Percentiles rank a stretch among this genome's conserved stretches.
These are phyloP conservation scores for Cercophora scortea DNA, from an alignment of 495 filamentous ascomycete species.

Conservation along the genomic window DNA sequence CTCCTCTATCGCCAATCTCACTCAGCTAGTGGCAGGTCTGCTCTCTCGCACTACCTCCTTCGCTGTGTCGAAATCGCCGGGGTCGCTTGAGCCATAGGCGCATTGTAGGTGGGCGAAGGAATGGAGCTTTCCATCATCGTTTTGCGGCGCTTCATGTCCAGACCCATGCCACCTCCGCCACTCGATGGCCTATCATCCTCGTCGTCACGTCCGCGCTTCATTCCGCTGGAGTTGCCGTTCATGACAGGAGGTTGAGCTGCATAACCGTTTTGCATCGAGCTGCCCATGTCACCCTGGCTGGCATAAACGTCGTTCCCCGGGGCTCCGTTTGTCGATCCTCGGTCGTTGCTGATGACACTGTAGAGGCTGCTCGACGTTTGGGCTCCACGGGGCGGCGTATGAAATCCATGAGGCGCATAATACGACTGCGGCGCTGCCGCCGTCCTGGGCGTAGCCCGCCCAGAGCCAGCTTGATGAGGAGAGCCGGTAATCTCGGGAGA, in stretches of 20 bases:
- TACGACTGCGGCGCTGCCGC: constrained; percentile 58
- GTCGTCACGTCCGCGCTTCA: constrained; percentile 77
- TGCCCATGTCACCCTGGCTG: constrained; percentile 48
- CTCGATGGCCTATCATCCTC: constrained; percentile 67
- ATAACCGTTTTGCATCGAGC: constrained; percentile 54
- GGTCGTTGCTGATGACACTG: constrained; percentile 82
- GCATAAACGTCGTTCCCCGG: constrained; percentile 60
- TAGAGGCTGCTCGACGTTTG: constrained; percentile 74
- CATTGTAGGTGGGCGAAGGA: constrained; percentile 37
- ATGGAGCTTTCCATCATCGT: constrained; percentile 54
- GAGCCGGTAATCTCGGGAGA: constrained; percentile 82
- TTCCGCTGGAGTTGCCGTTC: constrained; percentile 59
- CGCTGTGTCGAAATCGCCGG: constrained; percentile 27
- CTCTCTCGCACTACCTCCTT: constrained; percentile 16
- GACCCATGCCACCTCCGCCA: constrained; percentile 42
- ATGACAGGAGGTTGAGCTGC: constrained; percentile 47
- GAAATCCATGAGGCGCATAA: constrained; percentile 62
- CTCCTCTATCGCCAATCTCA: not conserved
- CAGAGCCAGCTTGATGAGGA: constrained; percentile 81
- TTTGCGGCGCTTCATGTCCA: constrained; percentile 77
- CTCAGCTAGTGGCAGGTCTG: not conserved
- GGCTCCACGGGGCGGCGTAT: constrained; percentile 70
- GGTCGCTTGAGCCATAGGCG: constrained; percentile 34
- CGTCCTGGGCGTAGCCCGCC: constrained; percentile 80
- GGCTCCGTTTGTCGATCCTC: constrained; percentile 60